These are phyloP conservation scores for Tetracentron sinense DNA, from an alignment of 164 flowering plant genomes.

Conservation along the genomic window DNA sequence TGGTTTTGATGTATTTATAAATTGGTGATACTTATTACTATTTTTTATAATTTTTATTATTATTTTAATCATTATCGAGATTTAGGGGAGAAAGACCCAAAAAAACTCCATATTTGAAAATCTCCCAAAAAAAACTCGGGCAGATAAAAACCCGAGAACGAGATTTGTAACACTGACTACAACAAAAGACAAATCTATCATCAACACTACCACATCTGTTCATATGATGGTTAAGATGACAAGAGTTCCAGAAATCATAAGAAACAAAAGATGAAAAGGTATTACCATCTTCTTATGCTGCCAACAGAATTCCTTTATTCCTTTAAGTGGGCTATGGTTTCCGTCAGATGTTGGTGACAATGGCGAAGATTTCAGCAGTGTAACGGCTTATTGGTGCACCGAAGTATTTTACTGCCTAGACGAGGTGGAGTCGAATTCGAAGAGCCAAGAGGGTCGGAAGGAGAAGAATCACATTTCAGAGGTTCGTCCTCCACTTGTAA, in stretches of 20 bases:
- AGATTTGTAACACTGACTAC: too few species aligned
- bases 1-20: too few species aligned
- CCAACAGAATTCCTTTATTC: constrained; percentile 50
- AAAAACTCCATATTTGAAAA: too few species aligned
- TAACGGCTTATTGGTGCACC: constrained; percentile 27
- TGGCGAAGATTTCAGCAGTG: constrained; percentile 19
- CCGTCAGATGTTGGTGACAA: neutral
- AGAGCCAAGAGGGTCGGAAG: constrained; percentile 1
- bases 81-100: too few species aligned
- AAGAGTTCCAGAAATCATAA: constrained; percentile 24
- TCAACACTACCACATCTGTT: too few species aligned
- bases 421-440: constrained; percentile 27
- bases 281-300: constrained; percentile 52
- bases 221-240: constrained; percentile 16
- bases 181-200: too few species aligned
- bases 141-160: too few species aligned
- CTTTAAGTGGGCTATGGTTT: constrained; percentile 1
- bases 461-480: constrained; percentile 13
- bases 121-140: too few species aligned
- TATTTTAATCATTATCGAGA: too few species aligned
- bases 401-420: constrained; percentile 28
- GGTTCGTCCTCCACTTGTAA: constrained; percentile 35
- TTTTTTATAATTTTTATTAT: too few species aligned
- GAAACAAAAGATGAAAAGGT: constrained; percentile 28
- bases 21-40: too few species aligned